Conservation (phyloP, 208 protist species). For the Trypanosoma rangeli region DNA sequence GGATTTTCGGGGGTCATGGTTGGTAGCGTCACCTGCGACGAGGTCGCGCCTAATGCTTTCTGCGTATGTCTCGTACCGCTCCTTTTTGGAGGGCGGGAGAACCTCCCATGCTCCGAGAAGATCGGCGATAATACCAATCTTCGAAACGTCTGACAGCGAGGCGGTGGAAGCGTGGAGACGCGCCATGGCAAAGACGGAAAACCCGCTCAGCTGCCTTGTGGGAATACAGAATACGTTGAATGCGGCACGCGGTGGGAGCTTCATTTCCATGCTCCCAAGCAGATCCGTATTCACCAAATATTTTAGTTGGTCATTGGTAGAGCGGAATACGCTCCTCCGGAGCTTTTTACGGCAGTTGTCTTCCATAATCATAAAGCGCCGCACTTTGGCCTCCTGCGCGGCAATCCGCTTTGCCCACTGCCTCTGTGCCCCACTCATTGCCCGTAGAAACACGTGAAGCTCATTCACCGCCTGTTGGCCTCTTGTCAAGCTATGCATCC, state of each 20-base stretch:
- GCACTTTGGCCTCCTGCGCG: conserved; percentile 62
- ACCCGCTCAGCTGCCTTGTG: conserved; percentile 48
- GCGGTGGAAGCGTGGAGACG: conserved; percentile 50
- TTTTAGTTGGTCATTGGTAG: conserved; percentile 50
- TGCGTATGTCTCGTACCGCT: conserved; percentile 49
- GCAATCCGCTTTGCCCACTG: conserved; percentile 64
- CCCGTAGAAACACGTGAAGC: conserved; percentile 67
- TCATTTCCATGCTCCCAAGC: conserved; percentile 35
- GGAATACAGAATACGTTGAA: conserved; percentile 55
- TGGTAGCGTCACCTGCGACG: conserved; percentile 5
- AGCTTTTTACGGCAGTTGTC: conserved; percentile 64
- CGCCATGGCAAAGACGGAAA: conserved; percentile 75
- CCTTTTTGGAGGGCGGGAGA: conserved; percentile 53
- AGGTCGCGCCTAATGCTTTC: conserved; percentile 29
- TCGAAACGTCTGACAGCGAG: conserved; percentile 26
- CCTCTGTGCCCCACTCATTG: conserved; percentile 53
- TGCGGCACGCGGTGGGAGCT: conserved; percentile 33
- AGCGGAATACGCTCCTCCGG: conserved; percentile 48
- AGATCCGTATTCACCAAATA: conserved; percentile 65
- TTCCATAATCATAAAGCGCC: conserved; percentile 75
- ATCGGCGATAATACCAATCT: conserved; percentile 62
- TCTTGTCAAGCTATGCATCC: conserved; percentile 4
- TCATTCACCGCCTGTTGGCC: conserved; percentile 54
- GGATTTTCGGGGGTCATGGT: background rate
- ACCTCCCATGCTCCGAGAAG: conserved; percentile 67